Base-by-base conservation (phyloP, 768 basidiomycete species). In the Leccinum obscurum region DNA sequence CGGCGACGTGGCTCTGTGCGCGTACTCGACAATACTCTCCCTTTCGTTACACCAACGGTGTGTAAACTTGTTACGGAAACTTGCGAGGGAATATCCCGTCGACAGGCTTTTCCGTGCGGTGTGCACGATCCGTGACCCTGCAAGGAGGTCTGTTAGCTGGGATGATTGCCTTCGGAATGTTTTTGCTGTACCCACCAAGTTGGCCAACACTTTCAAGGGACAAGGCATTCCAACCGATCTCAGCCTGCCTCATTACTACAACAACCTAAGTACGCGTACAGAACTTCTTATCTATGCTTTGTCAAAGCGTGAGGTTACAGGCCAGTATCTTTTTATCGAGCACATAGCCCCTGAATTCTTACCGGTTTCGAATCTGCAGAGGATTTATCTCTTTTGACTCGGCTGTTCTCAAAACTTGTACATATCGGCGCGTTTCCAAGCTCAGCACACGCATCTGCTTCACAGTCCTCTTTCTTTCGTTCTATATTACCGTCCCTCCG, bases 401-500 rank as follows among this genome's bases (percentile, higher is more conserved):
- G 82, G 62, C 78, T 92, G 9, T 66, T 91, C 34, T 76, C 78
- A 26, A 91, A 89, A 75, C 81, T 92, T 26, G 85, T 86, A 24
- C 86, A 85, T 57, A 69, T 87, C 44, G 87, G 91, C 10, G 71
- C 86, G 17, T 89, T 92, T 65, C 88, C 88, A 14, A 62, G 79
- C 1, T 73, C 77, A 10, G 75, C 74, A 3, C 83, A 85, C 7
- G 72, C 73, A 6, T 72, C 82, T 3, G 81, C 79, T n/a, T 84
- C 85, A 0, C 88, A 88, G 58, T 79, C 86, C 6, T 92, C 88
- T 1, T 93, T 93, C 76, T 92, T 90, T 72, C 70, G 74, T 28
- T 69, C 78, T 3, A 78, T 76, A 3, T 72, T 87, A 34, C 77
- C 83, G 7, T 73, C 69, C 13, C 82, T 92, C 49, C 83, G 81